These are phyloP conservation scores for Rhodosporidiobolus sp. DNA, from an alignment of 768 basidiomycete genomes.

Conservation along the genomic window DNA sequence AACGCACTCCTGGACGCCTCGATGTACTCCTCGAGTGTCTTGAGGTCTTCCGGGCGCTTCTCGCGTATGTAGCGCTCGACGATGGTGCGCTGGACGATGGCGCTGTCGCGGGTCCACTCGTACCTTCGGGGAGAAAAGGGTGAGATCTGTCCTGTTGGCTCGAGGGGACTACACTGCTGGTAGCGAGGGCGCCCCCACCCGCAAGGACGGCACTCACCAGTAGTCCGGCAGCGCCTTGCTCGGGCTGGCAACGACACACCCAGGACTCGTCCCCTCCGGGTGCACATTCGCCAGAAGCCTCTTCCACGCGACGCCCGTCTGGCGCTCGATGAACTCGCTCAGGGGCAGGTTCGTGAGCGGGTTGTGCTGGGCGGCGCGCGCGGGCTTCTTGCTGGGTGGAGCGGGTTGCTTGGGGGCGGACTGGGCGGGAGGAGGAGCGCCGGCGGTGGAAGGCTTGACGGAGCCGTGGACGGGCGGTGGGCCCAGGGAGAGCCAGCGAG, in stretches of 20 bases:
- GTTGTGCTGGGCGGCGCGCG: background rate
- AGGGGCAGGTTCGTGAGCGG: conserved; percentile 26
- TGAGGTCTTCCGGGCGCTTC: background rate
- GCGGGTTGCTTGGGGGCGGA: background rate
- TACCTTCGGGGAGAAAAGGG: conserved; percentile 21
- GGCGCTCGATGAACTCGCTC: conserved; percentile 10
- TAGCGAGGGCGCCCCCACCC: too few species aligned
- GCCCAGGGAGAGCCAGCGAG: background rate
- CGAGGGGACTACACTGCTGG: too few species aligned
- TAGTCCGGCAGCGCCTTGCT: conserved; percentile 40
- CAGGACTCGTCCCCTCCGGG: conserved; percentile 33
- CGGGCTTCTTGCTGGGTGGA: background rate
- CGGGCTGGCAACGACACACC: conserved; percentile 41
- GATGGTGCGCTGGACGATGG: conserved; percentile 39
- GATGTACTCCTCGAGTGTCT: conserved; percentile 39
- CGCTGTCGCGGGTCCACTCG: conserved; percentile 43
- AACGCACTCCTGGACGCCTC: conserved; percentile 25
- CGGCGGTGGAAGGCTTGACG: background rate
- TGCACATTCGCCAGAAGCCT: conserved; percentile 35
- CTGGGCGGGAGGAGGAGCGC: background rate
- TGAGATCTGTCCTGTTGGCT: too few species aligned
- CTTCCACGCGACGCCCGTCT: conserved; percentile 7
- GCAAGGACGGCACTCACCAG: conserved; percentile 16
- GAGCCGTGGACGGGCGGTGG: conserved; percentile 2
- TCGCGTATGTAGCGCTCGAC: conserved; percentile 32